Evolutionary conservation across 768 basidiomycete genomes (phyloP).

Genomic region (Xerocomellus amylosporus): DNA sequence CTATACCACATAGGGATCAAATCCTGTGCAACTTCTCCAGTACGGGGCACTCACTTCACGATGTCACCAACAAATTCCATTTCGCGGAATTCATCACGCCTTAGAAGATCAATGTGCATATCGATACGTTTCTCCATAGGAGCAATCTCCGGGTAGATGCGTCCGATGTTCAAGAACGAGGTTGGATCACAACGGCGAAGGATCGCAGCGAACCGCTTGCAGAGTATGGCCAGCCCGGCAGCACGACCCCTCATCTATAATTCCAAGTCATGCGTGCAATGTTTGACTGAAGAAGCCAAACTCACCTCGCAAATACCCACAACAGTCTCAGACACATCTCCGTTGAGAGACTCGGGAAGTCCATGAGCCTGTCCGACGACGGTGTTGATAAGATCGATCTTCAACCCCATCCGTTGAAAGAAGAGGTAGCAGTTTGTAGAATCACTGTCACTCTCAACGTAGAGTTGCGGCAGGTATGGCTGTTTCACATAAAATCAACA

Average conservation of each 20-base stretch:
- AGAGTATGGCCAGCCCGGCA: conserved; percentile 74
- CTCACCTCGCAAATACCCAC: conserved; percentile 93
- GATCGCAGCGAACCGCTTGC: conserved; percentile 86
- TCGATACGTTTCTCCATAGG: conserved; percentile 91
- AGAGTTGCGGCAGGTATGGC: conserved; percentile 91
- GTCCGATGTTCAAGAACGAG: conserved; percentile 81
- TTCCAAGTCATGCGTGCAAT: neutral
- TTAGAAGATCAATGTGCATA: conserved; percentile 81
- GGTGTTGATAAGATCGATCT: conserved; percentile 81
- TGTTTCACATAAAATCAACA: conserved; percentile 27
- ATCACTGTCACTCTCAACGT: conserved; percentile 85
- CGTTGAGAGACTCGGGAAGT: conserved; percentile 82
- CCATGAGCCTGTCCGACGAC: conserved; percentile 81
- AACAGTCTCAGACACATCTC: conserved; percentile 75
- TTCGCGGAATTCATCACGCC: conserved; percentile 88
- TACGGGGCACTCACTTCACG: conserved; percentile 63
- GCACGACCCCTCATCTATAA: conserved; percentile 79
- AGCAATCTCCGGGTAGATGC: conserved; percentile 78
- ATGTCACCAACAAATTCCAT: conserved; percentile 92
- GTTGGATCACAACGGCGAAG: conserved; percentile 79
- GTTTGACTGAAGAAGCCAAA: neutral
- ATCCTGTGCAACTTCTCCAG: neutral
- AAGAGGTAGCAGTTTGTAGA: conserved; percentile 88
- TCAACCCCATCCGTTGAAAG: conserved; percentile 85
- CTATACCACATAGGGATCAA: conserved; percentile 39